Evolutionary conservation across 2,329 filamentous ascomycete genomes (phyloP).

Genomic region (Phialophora tarda): DNA sequence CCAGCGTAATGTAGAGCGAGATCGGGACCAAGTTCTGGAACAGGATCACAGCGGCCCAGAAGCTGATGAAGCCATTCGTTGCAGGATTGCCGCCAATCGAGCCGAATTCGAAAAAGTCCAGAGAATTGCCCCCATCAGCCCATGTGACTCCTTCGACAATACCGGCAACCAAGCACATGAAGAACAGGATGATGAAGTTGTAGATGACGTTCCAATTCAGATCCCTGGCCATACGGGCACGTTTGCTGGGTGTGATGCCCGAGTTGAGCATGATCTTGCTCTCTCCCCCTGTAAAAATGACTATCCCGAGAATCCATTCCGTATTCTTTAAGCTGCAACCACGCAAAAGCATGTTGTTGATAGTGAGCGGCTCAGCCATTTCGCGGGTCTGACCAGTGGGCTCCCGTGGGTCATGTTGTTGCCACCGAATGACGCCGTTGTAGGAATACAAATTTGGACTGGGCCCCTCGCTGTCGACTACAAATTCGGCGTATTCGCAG

Average conservation of each 20-base stretch:
- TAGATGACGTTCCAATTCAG: constrained; percentile 97
- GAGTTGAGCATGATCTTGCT: constrained; percentile 99
- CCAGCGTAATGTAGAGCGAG: constrained; percentile 94
- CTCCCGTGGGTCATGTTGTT: constrained; percentile 70
- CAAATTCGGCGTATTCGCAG: constrained; percentile 86
- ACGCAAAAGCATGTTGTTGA: constrained; percentile 93
- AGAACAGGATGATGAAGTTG: constrained; percentile 88
- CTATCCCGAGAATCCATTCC: constrained; percentile 91
- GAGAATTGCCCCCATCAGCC: constrained; percentile 70
- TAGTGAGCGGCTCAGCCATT: constrained; percentile 90
- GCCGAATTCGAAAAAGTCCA: constrained; percentile 84
- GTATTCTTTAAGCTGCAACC: constrained; percentile 94
- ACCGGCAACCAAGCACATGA: constrained; percentile 86
- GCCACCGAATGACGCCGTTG: constrained; percentile 86
- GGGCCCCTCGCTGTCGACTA: constrained; percentile 86
- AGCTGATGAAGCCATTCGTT: constrained; percentile 91
- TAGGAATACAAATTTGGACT: constrained; percentile 96
- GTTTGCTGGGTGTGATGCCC: constrained; percentile 92
- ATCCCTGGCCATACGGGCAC: constrained; percentile 85
- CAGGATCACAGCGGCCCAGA: constrained; percentile 91
- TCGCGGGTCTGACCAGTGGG: constrained; percentile 67
- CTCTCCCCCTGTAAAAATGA: constrained; percentile 92
- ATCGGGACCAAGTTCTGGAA: constrained; percentile 99
- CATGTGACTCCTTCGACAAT: constrained; percentile 85
- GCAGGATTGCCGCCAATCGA: constrained; percentile 76